A percentile compares a stretch with the other conserved stretches of the same genome.
Conservation (phyloP, 2,329 filamentous ascomycete genomes). For the Apiospora saccharicola region DNA sequence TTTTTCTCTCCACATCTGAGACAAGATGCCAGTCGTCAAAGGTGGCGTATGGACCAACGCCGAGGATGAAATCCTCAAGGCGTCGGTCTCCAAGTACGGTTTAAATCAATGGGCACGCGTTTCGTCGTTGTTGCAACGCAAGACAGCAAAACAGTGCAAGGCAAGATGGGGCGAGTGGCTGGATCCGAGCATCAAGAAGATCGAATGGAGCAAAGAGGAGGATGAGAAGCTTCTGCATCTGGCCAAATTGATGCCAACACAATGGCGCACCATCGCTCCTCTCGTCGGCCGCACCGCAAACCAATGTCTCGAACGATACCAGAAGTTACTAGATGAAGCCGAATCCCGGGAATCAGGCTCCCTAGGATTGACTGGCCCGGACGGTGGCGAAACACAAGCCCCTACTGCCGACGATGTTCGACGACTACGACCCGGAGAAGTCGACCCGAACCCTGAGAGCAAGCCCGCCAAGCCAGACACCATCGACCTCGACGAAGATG, state of each 20-base stretch:
- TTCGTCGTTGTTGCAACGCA: conserved; percentile 93
- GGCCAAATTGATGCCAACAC: conserved; percentile 97
- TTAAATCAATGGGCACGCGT: conserved; percentile 98
- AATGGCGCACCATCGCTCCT: conserved; percentile 98
- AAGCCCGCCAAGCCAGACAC: conserved; percentile 96
- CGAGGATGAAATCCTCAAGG: conserved; percentile 95
- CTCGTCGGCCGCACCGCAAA: conserved; percentile 96
- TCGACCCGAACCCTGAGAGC: conserved; percentile 96
- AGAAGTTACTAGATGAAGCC: conserved; percentile 94
- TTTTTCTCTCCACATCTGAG: not conserved
- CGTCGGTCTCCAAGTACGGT: conserved; percentile 92
- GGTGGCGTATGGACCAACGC: conserved; percentile 76
- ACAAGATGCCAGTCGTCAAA: conserved; percentile 74
- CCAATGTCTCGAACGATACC: conserved; percentile 95
- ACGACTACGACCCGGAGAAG: conserved; percentile 86
- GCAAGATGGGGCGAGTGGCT: conserved; percentile 98
- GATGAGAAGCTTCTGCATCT: conserved; percentile 97
- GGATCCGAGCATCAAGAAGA: conserved; percentile 96
- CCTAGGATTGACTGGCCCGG: conserved; percentile 82
- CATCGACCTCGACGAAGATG: conserved; percentile 97
- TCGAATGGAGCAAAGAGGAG: conserved; percentile 98
- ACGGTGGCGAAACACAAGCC: conserved; percentile 84
- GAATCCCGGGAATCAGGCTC: conserved; percentile 86
- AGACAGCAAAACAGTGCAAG: conserved; percentile 99
- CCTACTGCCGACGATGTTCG: conserved; percentile 93